phyloP scores from a whole-genome alignment of 345 rosid genomes.

The Abelmoschus esculentus region DNA sequence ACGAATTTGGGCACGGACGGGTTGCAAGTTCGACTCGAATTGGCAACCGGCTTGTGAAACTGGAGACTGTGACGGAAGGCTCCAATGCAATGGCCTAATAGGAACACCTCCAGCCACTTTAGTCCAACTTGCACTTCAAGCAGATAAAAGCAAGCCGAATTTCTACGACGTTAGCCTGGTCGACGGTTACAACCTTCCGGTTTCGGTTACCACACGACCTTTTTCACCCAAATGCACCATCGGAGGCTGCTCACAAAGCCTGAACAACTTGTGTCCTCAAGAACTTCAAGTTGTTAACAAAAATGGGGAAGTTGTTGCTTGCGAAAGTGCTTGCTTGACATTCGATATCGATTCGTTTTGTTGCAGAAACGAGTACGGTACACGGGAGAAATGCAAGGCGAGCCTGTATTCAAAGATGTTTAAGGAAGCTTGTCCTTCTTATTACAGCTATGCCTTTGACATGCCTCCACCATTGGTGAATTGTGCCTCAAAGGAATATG shows the following conservation, averaged over 20 bases:
- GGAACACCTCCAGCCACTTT: conserved; percentile 82
- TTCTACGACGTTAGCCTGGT: conserved; percentile 77
- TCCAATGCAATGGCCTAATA: conserved; percentile 58
- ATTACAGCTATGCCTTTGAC: conserved; percentile 62
- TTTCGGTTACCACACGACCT: conserved; percentile 33
- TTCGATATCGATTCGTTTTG: conserved; percentile 63
- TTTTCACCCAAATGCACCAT: conserved; percentile 42
- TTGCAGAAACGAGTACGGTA: conserved; percentile 68
- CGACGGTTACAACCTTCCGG: conserved; percentile 75
- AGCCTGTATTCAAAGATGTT: conserved; percentile 59
- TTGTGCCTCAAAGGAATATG: conserved; percentile 43
- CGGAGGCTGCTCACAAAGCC: conserved; percentile 41
- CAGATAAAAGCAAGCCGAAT: conserved; percentile 35
- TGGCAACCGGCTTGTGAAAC: conserved; percentile 65
- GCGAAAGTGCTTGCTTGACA: conserved; percentile 81
- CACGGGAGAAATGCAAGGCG: conserved; percentile 57
- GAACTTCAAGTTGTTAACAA: conserved; percentile 53
- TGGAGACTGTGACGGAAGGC: conserved; percentile 70
- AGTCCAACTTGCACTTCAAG: conserved; percentile 47
- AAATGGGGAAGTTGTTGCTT: conserved; percentile 54
- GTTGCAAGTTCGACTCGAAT: conserved; percentile 54
- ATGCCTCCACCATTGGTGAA: conserved; percentile 42
- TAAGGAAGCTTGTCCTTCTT: conserved; percentile 73
- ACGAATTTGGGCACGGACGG: conserved; percentile 75
- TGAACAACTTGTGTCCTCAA: conserved; percentile 43